Base-by-base conservation (phyloP, 768 basidiomycete species). In the Asterophora lycoperdoides region DNA sequence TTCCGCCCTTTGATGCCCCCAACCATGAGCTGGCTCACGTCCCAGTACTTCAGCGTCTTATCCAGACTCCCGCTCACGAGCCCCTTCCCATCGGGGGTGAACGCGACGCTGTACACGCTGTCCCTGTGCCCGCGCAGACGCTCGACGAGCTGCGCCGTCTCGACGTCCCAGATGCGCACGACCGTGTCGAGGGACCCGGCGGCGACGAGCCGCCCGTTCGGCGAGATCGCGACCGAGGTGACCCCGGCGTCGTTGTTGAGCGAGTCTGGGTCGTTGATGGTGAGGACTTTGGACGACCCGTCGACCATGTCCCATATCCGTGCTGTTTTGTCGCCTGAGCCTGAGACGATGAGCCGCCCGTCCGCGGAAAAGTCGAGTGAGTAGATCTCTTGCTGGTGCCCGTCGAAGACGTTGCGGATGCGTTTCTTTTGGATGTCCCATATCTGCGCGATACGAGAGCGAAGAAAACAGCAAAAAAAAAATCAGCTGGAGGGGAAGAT, bases 361-460 rank as follows among this genome's bases (percentile, higher is more conserved):
- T 93, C 89, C n/a, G 75, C 68, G 1, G 90, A 89, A 68, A 93
- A 95, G 65, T 89, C 91, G 54, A 96, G 83, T 1, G 92, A 91
- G 68, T 95, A 95, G 60, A 96, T 93, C 61, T 95, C 93, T 61
- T 92, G 88, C 59, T 83, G 81, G 68, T 96, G 93, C 4, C 93
- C 93, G 55, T 88, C 83, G 58, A 94, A 91, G 8, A 89, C 72
- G 54, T 80, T 84, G 48, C 84, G 79, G 61, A 94, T 89, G 30
- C 79, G 79, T 58, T 85, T 84, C 59, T 82, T 84, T 39, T 76
- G 76, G 56, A 96, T 90, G 59, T 94, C 91, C 93, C 93, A 96
- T 58, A 96, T 90, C 88, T 93, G 59, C 9, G 28, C 15, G 37
- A 37, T 26, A 35, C 37, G 35, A 56, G 23, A 79, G 37, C 44